Evolutionary conservation across 768 basidiomycete species (phyloP).

Genomic region (Podaxis sp.): DNA sequence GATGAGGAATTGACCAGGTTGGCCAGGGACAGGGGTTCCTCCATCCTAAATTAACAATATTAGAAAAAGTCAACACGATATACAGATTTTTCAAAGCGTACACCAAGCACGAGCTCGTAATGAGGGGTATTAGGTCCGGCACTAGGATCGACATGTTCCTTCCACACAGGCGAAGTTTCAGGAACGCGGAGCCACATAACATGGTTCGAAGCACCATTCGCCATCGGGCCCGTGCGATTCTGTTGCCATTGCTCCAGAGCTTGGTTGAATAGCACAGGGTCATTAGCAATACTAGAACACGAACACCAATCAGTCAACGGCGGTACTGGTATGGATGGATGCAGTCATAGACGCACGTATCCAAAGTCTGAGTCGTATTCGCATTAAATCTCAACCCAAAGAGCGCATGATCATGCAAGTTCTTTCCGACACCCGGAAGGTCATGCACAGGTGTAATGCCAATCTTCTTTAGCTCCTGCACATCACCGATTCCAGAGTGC

Average conservation of each 20-base stretch:
- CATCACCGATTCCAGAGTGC: constrained; percentile 25
- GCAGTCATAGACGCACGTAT: background rate
- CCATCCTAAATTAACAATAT: background rate
- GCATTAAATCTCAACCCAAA: constrained; percentile 15
- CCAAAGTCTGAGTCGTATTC: constrained; percentile 13
- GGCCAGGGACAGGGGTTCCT: background rate
- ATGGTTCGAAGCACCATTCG: constrained; percentile 13
- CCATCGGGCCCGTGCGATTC: constrained; percentile 18
- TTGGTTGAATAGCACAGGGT: constrained; percentile 6
- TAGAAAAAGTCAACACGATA: background rate
- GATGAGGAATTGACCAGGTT: background rate
- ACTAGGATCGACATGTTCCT: constrained; percentile 21
- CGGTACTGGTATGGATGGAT: no score
- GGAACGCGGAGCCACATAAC: constrained; percentile 24
- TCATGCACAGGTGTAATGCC: constrained; percentile 19
- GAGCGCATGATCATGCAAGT: background rate
- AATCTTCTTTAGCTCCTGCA: constrained; percentile 16
- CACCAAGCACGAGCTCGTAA: constrained; percentile 16
- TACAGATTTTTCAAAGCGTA: background rate
- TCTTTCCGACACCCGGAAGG: constrained; percentile 24
- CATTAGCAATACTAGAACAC: background rate
- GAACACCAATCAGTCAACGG: no score
- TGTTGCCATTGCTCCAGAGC: constrained; percentile 17
- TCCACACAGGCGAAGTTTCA: constrained; percentile 4
- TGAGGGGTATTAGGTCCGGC: constrained; percentile 24